Percentiles rank a stretch among this genome's conserved stretches.
phyloP scores from a whole-genome alignment of 805 yeast genomes.

The Sugiyamaella chiloensis region DNA sequence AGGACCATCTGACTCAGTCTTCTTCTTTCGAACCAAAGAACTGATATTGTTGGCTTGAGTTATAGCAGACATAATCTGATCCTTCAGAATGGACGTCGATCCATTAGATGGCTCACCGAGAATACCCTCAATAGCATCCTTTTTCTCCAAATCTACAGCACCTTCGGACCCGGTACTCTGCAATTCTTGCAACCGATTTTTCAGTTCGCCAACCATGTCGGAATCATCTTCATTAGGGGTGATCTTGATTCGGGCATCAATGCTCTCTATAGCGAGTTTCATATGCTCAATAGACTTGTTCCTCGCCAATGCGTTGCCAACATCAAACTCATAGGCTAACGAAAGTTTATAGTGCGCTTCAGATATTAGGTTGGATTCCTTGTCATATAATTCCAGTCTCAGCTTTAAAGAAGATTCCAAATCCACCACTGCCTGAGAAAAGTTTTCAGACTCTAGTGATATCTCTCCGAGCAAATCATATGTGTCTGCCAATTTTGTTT shows the following conservation, averaged over 20 bases:
- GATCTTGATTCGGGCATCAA: slow-evolving; percentile 39
- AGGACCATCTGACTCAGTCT: neutral
- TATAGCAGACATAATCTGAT: slow-evolving; percentile 16
- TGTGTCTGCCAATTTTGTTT: slow-evolving; percentile 63
- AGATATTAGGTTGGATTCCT: slow-evolving; percentile 56
- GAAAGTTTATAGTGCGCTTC: slow-evolving; percentile 82
- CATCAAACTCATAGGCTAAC: slow-evolving; percentile 68
- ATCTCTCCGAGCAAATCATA: slow-evolving; percentile 85
- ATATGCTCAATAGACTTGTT: slow-evolving; percentile 54
- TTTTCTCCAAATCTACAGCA: slow-evolving; percentile 16
- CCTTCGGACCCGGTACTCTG: slow-evolving; percentile 14
- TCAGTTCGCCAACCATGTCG: slow-evolving; percentile 33
- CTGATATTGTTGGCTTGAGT: slow-evolving; percentile 30
- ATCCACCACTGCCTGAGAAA: slow-evolving; percentile 72
- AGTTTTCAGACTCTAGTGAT: slow-evolving; percentile 84
- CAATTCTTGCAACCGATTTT: slow-evolving; percentile 29
- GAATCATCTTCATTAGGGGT: slow-evolving; percentile 41
- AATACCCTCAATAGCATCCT: slow-evolving; percentile 21
- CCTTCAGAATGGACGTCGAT: slow-evolving; percentile 7
- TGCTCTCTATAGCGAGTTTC: slow-evolving; percentile 50
- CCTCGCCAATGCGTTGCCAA: slow-evolving; percentile 48
- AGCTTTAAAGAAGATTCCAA: slow-evolving; percentile 55
- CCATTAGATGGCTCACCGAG: slow-evolving; percentile 18
- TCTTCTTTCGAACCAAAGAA: slow-evolving; percentile 27
- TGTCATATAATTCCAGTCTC: slow-evolving; percentile 50